These are phyloP conservation scores for Cadophora sp. DNA, from an alignment of 2,329 filamentous ascomycete genomes.

Conservation along the genomic window DNA sequence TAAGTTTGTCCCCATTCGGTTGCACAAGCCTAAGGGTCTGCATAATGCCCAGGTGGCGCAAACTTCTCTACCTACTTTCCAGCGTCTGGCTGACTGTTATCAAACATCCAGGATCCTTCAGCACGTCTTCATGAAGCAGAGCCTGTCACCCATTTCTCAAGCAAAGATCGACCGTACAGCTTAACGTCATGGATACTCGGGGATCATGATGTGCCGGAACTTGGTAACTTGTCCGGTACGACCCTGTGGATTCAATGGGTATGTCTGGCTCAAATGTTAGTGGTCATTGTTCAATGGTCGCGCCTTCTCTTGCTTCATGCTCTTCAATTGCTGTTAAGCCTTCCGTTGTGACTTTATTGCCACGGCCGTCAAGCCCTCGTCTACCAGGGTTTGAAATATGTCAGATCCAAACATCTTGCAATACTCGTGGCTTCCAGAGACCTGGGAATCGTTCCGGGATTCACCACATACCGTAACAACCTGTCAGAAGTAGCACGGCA, in stretches of 20 bases:
- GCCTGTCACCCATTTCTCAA: background rate
- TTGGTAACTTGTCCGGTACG: background rate
- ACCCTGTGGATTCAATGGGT: background rate
- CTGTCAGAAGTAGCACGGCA: background rate
- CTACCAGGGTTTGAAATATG: background rate
- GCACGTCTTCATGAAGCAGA: background rate
- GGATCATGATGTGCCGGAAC: slow-evolving; percentile 1
- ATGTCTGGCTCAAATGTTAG: too few relatives aligned
- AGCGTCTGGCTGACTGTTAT: too few relatives aligned
- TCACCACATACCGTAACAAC: background rate
- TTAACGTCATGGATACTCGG: background rate
- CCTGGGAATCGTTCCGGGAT: background rate
- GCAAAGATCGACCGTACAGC: background rate
- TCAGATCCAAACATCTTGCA: background rate
- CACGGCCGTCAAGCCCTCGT: background rate
- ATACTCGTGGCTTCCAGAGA: background rate
- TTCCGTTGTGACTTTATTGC: background rate
- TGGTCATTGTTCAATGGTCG: too few relatives aligned
- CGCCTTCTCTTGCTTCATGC: background rate
- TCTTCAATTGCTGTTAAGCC: background rate
- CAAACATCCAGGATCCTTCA: too few relatives aligned
- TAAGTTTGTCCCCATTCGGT: background rate
- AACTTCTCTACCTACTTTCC: too few relatives aligned
- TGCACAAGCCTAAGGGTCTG: background rate
- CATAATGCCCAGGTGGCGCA: background rate